Conservation (phyloP, 345 rosid genomes). For the Citrus maxima region DNA sequence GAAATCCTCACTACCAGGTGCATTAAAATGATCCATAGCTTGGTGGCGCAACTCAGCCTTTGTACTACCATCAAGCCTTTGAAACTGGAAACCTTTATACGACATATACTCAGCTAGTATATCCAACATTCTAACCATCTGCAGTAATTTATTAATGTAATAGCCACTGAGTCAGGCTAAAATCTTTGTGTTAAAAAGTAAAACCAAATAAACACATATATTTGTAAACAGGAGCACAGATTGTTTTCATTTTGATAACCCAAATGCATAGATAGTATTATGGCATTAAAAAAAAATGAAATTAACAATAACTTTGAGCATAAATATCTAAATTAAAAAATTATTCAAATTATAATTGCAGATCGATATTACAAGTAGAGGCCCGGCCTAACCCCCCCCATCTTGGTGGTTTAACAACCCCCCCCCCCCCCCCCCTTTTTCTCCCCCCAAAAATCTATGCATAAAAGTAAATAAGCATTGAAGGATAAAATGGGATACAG, state of each 20-base stretch:
- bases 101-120: constrained; percentile 91
- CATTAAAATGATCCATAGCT: constrained; percentile 99
- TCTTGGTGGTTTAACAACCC: too few relatives aligned
- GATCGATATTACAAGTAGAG: background rate
- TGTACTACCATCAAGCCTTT: constrained; percentile 99
- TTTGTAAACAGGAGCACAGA: background rate
- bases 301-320: background rate
- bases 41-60: constrained; percentile 98
- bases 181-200: background rate
- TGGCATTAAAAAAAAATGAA: background rate
- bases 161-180: background rate
- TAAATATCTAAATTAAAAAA: background rate
- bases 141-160: constrained; percentile 21
- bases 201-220: background rate
- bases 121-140: constrained; percentile 99
- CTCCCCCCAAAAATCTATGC: too few relatives aligned
- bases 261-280: background rate
- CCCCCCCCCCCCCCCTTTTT: too few relatives aligned
- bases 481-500: too few relatives aligned
- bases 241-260: background rate
- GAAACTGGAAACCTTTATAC: constrained; percentile 92
- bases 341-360: background rate
- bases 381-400: too few relatives aligned
- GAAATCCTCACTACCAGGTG: constrained; percentile 98
- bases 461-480: too few relatives aligned